Base-by-base conservation (phyloP, 2,329 filamentous ascomycete genomes). In the Biscogniauxia mediterranea region DNA sequence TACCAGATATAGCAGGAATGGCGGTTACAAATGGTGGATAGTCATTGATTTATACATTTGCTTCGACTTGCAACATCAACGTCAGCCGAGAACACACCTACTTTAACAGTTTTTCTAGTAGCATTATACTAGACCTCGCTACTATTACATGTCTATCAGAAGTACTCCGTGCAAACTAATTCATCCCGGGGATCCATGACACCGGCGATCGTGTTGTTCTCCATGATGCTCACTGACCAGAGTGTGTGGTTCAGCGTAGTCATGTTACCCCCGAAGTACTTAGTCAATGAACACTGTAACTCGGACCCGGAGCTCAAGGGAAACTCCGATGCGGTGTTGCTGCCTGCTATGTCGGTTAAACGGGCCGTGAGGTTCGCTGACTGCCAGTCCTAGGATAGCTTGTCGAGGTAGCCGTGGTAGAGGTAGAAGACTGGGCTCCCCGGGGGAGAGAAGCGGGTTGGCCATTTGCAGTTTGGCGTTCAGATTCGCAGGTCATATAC, bases 241-340 rank as follows among this genome's bases (percentile, higher is more conserved):
- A 72, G 66, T 3, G 62, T 71, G 59, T 72, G 70, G 52, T 70
- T 71, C 51, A 72, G 52, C 26, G 70, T 72, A 0, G 69, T 70
- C 0, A 58, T 46, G 28, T 67, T 66, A 9, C 67, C 68, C n/a
- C 63, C 68, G 61, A 70, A 70, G 61, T 70, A 67, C 46, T 69
- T 61, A 7, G 61, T 64, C 6, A 69, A 61, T 1, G 66, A n/a
- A n/a, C n/a, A n/a, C n/a, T n/a, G n/a, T n/a, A 61, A 61, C 0
- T 54, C 55, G 19, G 38, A 28, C 26, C 64, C 64, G 15, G 59
- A 61, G n/a, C 60, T 58, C 32, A 51, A 53, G 13, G 57, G 56
- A 15, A 26, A 52, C 7, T 28, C 52, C 20, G 51, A 52, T 17
- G 46, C 32, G 32, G 66, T 69, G 54, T 70, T 70, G 55, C 65